Evolutionary conservation across 2,329 filamentous ascomycete species (phyloP), one percentile per base, ranked within the genome.

Genomic region (Epichloe elymi): DNA sequence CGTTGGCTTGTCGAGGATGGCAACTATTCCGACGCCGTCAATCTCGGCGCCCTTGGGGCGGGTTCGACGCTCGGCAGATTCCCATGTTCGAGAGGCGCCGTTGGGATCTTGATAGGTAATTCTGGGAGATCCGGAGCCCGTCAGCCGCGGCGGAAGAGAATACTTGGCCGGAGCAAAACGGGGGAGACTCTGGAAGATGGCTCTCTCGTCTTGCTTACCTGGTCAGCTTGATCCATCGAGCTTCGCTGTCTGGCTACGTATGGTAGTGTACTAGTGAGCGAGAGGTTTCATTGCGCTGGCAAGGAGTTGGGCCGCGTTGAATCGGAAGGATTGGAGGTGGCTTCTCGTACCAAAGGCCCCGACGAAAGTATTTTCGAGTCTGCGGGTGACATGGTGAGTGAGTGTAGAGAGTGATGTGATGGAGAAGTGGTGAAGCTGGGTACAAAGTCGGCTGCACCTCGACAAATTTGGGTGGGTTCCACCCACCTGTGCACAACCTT

Each of bases 11-110:
- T 79, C 69, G 14, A 89, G 69, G 55, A 88, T 78, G 41, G 83
- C 85, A 15, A 86, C 73, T 52, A 89, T 86, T 53, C 83, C 83
- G 14, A 88, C 83, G 49, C 82, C 84, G 59, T 89, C 85, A 49
- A 88, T 81, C 36, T 79, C 76, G 52, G 73, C 73, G 55, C 66
- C 71, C 51, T 71, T 69, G 12, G 83, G 82, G 3, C 84, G 77
- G 0, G 84, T 88, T 33, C 74, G 74, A n/a, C 85, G 78, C 65
- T 86, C 81, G 15, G 82, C 82, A 1, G 81, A 84, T 61, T 89
- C 85, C 85, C 85, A 88, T 33, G 75, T 79, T 49, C 84, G 74
- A 1, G 69, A 64, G 15, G 70, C 68, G 56, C 79, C 80, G 36
- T 74, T 71, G 19, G 80, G 76, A 60, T 88, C 85, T 51, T 71